Evolutionary conservation across 2,329 filamentous ascomycete species (phyloP).

Genomic region (Fusarium setosum): DNA sequence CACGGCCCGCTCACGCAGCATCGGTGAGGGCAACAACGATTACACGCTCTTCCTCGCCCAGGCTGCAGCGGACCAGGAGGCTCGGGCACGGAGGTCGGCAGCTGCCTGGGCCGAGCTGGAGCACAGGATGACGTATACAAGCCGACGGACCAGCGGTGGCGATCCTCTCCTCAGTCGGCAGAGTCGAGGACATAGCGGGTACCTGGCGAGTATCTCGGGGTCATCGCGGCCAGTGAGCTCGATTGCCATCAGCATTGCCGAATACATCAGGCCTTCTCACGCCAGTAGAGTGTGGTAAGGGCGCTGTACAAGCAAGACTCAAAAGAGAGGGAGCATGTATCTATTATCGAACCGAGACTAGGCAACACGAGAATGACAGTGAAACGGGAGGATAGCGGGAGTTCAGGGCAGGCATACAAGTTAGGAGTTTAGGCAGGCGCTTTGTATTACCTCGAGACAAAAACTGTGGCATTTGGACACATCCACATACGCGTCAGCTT

Average conservation of each 20-base stretch:
- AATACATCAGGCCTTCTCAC: constrained; percentile 31
- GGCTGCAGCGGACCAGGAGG: constrained; percentile 16
- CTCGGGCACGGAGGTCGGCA: constrained; percentile 20
- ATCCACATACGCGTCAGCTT: too few species aligned
- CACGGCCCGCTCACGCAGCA: constrained; percentile 7
- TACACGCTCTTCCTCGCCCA: constrained; percentile 39
- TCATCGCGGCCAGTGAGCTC: constrained; percentile 24
- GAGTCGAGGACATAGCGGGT: constrained; percentile 19
- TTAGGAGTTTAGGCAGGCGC: constrained; percentile 9
- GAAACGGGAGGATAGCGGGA: background rate
- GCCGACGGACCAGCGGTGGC: constrained; percentile 12
- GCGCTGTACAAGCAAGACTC: too few species aligned
- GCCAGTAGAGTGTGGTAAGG: constrained; percentile 19
- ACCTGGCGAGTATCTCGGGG: constrained; percentile 16
- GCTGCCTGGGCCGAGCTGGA: constrained; percentile 34
- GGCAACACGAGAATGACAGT: background rate
- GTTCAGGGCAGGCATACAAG: background rate
- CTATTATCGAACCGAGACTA: too few species aligned
- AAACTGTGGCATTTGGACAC: constrained; percentile 7
- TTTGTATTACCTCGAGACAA: constrained; percentile 5
- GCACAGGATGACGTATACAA: constrained; percentile 8
- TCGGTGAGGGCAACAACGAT: constrained; percentile 31
- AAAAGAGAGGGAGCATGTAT: background rate
- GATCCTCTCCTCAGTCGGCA: constrained; percentile 17
- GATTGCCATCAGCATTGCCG: constrained; percentile 27